Base-by-base conservation (phyloP, 441 rosid genomes). In the Eutrema salsugineum region DNA sequence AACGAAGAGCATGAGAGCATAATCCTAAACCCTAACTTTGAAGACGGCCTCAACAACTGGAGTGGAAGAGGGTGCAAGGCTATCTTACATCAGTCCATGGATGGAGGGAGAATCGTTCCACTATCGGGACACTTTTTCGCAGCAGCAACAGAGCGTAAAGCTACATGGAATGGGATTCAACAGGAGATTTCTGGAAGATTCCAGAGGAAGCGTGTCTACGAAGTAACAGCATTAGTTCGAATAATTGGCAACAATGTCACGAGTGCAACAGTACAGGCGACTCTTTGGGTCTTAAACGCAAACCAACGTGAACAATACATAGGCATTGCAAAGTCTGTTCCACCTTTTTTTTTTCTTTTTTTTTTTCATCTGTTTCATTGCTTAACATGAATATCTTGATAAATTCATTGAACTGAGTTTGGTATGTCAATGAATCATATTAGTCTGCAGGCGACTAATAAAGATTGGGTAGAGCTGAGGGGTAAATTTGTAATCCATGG, bases 161-260 rank as follows among this genome's bases (percentile, higher is more conserved):
- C 84, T 74, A 83, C 70, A 77, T 94, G 99, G 97, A 91, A 94
- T 43, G 97, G 97, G 22, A 90, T 94, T 69, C 87, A 92, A 80
- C 97, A 94, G 78, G 99, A 94, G 63, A 88, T 94, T 66, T 88
- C 97, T 0, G 90, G 84, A 62, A 86, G 84, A 77, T 84, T 85
- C 44, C 87, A 85, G 73, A 84, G 91, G 60, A 88, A 91, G 72
- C 84, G 87, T 78, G 89, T 84, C 15, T 94, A 90, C 53, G 85
- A 84, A 33, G 88, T 83, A 50, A 77, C 83, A 39, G 90, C 97
- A 44, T 70, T 88, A 1, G 92, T 89, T 50, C 83, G 91, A 40
- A 83, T 94, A 77, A 86, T 66, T 71, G 94, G 99, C 64, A 86
- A 78, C 68, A 81, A 79, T 68, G 83, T 85, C n/a, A 75, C 88